Evolutionary conservation across 345 rosid genomes (phyloP).

Genomic region (Camelina neglecta): DNA sequence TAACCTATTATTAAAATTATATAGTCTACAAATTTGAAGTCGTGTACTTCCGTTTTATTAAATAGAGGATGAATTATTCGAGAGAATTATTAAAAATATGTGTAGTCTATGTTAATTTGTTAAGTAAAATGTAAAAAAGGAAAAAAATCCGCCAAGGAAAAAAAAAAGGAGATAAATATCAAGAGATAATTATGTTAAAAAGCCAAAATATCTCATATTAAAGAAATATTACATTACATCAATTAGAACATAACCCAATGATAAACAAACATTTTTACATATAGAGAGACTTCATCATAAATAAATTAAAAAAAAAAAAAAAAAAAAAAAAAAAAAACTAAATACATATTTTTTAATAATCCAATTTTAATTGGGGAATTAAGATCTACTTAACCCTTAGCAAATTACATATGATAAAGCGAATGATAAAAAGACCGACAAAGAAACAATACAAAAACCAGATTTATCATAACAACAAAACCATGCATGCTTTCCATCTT

Average conservation of each 20-base stretch:
- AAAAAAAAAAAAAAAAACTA: not conserved
- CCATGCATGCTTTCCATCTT: not conserved
- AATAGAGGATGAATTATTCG: no score
- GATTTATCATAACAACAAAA: not conserved
- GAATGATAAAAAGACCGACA: not conserved
- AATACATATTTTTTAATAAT: constrained; percentile 2
- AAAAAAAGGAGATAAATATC: no score
- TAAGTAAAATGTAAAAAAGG: no score
- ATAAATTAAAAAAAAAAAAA: no score
- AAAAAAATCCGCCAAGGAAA: no score
- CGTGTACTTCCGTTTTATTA: no score
- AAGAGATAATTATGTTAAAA: not conserved
- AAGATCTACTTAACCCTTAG: constrained; percentile 12
- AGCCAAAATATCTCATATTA: not conserved
- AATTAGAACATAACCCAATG: not conserved
- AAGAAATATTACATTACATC: not conserved
- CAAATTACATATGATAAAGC: not conserved
- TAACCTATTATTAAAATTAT: no score
- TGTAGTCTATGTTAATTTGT: no score
- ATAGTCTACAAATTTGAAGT: no score
- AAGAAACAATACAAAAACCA: not conserved
- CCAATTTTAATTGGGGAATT: constrained; percentile 6
- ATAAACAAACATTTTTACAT: constrained; percentile 7
- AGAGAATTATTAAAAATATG: no score
- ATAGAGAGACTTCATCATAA: not conserved